phyloP scores from a whole-genome alignment of 257 asterid species.

The Plectranthus barbatus region DNA sequence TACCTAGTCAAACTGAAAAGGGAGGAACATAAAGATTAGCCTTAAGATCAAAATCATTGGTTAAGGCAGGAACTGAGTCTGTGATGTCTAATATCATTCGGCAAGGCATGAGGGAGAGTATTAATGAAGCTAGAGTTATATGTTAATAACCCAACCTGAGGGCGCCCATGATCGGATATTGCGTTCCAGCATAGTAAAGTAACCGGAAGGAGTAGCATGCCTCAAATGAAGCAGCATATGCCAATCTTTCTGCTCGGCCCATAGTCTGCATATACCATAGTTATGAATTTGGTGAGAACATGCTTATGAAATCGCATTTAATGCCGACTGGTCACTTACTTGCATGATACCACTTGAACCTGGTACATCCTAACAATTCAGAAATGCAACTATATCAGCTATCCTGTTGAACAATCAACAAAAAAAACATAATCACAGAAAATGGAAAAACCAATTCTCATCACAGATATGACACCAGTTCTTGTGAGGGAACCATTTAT shows the following conservation, averaged over 20 bases:
- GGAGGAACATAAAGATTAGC: too few species aligned
- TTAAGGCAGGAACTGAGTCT: neutral
- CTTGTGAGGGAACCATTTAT: neutral
- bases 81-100: neutral
- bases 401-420: constrained; percentile 6
- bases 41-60: neutral
- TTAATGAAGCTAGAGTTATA: neutral
- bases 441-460: neutral
- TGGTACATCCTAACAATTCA: constrained; percentile 70
- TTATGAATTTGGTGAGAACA: constrained; percentile 8
- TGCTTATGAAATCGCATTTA: neutral
- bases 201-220: constrained; percentile 81
- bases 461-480: neutral
- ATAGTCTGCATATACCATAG: constrained; percentile 46
- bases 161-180: constrained; percentile 95
- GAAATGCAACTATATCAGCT: constrained; percentile 24
- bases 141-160: constrained; percentile 59
- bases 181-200: constrained; percentile 85
- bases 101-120: neutral
- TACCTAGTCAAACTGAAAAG: too few species aligned
- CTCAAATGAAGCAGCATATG: constrained; percentile 85
- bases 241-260: constrained; percentile 93
- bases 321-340: constrained; percentile 44
- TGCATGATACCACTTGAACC: constrained; percentile 93
- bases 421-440: constrained; percentile 7